A percentile compares a stretch with the other conserved stretches of the same genome.
These are phyloP conservation scores for Mantamonas sphyraenae DNA, from an alignment of 78 protist genomes.

Conservation along the genomic window DNA sequence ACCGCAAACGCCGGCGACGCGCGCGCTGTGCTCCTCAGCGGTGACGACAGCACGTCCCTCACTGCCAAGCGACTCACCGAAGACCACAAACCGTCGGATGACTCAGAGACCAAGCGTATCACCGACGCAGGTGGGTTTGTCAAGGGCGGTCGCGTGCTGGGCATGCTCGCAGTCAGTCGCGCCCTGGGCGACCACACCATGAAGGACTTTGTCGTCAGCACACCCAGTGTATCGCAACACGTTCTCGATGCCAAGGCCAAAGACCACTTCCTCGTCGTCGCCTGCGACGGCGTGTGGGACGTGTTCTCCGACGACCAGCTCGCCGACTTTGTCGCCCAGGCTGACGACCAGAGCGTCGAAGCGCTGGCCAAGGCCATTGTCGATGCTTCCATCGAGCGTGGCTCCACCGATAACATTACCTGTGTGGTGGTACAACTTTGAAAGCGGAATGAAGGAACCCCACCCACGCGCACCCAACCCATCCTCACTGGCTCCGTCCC, in stretches of 20 bases:
- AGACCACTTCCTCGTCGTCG: too few relatives aligned
- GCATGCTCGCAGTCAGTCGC: constrained; percentile 58
- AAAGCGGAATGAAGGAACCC: constrained; percentile 3
- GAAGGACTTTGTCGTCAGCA: too few relatives aligned
- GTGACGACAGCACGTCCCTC: constrained; percentile 13
- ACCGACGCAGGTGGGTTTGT: constrained; percentile 51
- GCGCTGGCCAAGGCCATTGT: too few relatives aligned
- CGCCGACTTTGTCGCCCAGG: too few relatives aligned
- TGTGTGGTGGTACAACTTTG: constrained; percentile 2
- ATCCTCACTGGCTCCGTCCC: background rate
- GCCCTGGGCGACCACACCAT: constrained; percentile 65
- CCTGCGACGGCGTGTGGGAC: too few relatives aligned
- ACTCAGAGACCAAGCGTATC: constrained; percentile 26
- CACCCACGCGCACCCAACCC: too few relatives aligned
- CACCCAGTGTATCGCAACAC: too few relatives aligned
- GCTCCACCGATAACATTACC: too few relatives aligned
- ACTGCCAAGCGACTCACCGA: background rate
- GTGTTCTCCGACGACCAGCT: too few relatives aligned
- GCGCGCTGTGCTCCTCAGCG: constrained; percentile 32
- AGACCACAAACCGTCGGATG: constrained; percentile 53
- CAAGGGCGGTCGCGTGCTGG: constrained; percentile 49
- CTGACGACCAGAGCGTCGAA: too few relatives aligned
- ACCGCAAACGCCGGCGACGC: constrained; percentile 57
- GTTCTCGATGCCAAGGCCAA: too few relatives aligned
- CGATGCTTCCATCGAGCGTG: too few relatives aligned